Evolutionary conservation across 441 rosid genomes (phyloP).

Genomic region (Cnidoscolus chayamansa): DNA sequence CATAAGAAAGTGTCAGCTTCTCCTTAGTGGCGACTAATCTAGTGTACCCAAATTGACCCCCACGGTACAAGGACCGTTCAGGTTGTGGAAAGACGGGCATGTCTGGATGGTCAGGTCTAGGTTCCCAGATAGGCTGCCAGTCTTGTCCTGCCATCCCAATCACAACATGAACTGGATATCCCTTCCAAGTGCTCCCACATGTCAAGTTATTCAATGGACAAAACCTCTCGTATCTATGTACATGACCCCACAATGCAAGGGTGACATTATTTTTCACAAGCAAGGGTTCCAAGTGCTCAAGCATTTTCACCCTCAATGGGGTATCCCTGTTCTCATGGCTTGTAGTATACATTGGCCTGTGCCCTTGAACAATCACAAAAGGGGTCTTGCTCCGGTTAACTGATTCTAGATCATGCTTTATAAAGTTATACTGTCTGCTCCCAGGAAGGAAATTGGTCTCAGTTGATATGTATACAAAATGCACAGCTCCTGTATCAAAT

Average conservation of each 20-base stretch:
- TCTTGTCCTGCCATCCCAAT: slow-evolving; percentile 97
- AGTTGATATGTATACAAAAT: slow-evolving; percentile 77
- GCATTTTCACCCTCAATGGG: slow-evolving; percentile 54
- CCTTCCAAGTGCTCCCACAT: slow-evolving; percentile 59
- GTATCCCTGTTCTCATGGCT: slow-evolving; percentile 56
- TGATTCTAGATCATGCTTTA: slow-evolving; percentile 69
- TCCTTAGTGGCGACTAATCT: slow-evolving; percentile 74
- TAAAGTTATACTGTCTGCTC: slow-evolving; percentile 62
- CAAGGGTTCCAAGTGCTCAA: slow-evolving; percentile 79
- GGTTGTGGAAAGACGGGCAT: slow-evolving; percentile 80
- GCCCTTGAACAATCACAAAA: slow-evolving; percentile 77
- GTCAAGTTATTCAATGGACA: slow-evolving; percentile 76
- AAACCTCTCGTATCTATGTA: slow-evolving; percentile 85
- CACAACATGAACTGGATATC: slow-evolving; percentile 73
- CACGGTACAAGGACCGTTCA: slow-evolving; percentile 62
- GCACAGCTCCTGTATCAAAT: slow-evolving; percentile 63
- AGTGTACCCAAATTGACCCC: slow-evolving; percentile 86
- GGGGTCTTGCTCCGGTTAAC: slow-evolving; percentile 75
- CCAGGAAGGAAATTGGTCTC: slow-evolving; percentile 81
- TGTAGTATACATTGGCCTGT: slow-evolving; percentile 92
- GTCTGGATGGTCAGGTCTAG: slow-evolving; percentile 61
- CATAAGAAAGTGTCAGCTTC: slow-evolving; percentile 61
- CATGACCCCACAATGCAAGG: slow-evolving; percentile 94
- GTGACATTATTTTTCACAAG: slow-evolving; percentile 64
- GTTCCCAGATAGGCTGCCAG: slow-evolving; percentile 82